Base-by-base conservation (phyloP, 768 basidiomycete genomes). In the Lentinula guzmanii region DNA sequence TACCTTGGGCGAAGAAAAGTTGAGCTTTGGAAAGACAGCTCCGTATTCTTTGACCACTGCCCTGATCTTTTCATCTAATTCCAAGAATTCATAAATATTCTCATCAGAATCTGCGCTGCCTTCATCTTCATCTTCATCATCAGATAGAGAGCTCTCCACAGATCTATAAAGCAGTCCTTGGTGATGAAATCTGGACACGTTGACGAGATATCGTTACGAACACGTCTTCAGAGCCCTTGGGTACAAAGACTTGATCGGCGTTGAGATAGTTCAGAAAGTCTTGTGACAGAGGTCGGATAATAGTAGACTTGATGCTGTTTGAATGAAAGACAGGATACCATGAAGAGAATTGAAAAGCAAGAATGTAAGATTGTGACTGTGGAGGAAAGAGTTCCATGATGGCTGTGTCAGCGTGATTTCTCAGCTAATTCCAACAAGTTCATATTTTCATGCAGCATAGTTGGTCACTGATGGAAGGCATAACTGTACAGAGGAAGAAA, bases 11-110 rank as follows among this genome's bases (percentile, higher is more conserved):
- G 92, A 88, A 5, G 94, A 92, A 75, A 95, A 97, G 69, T 97
- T 98, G 60, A 98, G 85, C 74, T 98, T 98, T 0, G 95, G 95
- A 70, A 98, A 98, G 33, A 96, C 88, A 5, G 88, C 89, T 2
- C 85, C 90, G 71, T 91, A 95, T 60, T 81, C 73, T 50, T 75
- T 66, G n/a, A 97, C 77, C 37, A 79, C 82, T 13, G 75, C 71
- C 53, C 91, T 76, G 63, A 98, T 95, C 61, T 76, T 76, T 13
- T 76, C 74, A 67, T 95, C 93, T n/a, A 97, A 75, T 51, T 86
- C 86, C 0, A 95, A 93, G 69, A 98, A 95, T 3, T 87, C 76
- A 67, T 84, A 92, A 28, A 65, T 73, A 53, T 67, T 63, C 33
- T 63, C 62, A 1, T 73, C 74, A 7, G 77, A 76, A 5, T 78